Evolutionary conservation across 2,329 filamentous ascomycete genomes (phyloP), one percentile per base, ranked within the genome.

Genomic region (Xylaria sp.): DNA sequence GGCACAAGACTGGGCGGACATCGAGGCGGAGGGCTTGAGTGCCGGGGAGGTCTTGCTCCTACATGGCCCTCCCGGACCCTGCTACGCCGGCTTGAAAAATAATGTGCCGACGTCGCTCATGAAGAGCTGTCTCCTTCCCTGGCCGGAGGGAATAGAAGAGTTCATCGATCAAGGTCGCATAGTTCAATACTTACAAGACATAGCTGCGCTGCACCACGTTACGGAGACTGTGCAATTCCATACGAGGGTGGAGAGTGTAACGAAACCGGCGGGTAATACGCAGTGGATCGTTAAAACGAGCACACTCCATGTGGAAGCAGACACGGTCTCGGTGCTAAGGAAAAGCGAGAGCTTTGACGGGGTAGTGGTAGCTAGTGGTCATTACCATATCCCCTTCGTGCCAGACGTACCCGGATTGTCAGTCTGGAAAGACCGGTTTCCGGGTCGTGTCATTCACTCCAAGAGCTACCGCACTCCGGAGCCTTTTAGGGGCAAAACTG

Each of bases 381-480:
- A 93, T 77, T 92, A 91, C 73, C 86, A 87, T 71, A 82, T 90
- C 0, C 88, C 89, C 0, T 86, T 85, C 65, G 80, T 92, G 1
- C 91, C 91, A 0, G 82, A 86, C 48, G 85, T 91, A 2, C 78
- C 82, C 0, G 91, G 91, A 0, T 81, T 92, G 3, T 77, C 81
- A 29, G 81, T 82, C 18, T 92, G 87, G 87, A 87, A 90, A 74
- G 61, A 78, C 12, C 73, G 75, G 3, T 88, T 87, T 69, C 86
- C 87, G 0, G 82, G 81, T 0, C 74, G 80, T 3, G 84, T 93
- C 23, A 84, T 83, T 3, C 91, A 93, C 75, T 93, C 92, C 0
- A 95, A 94, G 76, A 87, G 87, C 69, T 96, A 93, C 74, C 86
- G 92, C 9, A 85, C 81, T 0, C 87, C 92, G 0, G 83, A 88